Conservation (phyloP, 2,329 filamentous ascomycete species). For the Talaromyces piceae region DNA sequence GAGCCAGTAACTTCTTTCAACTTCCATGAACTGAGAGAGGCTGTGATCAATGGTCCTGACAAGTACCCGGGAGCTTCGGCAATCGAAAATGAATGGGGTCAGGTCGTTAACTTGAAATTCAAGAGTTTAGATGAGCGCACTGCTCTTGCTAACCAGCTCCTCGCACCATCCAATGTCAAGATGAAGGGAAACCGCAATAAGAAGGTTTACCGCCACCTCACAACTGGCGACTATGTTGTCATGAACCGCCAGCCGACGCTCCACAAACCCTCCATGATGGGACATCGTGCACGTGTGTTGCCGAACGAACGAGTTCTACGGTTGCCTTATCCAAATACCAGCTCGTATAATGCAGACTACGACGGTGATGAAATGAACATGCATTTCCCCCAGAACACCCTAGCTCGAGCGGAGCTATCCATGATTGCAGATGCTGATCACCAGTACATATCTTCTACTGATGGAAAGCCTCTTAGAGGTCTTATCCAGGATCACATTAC, state of each 20-base stretch:
- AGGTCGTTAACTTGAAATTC: slow-evolving; percentile 76
- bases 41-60: slow-evolving; percentile 87
- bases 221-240: slow-evolving; percentile 91
- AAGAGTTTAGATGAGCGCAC: slow-evolving; percentile 84
- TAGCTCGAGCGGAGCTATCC: slow-evolving; percentile 85
- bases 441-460: slow-evolving; percentile 90
- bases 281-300: slow-evolving; percentile 83
- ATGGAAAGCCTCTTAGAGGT: slow-evolving; percentile 87
- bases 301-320: slow-evolving; percentile 94
- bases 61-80: slow-evolving; percentile 92
- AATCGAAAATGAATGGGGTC: slow-evolving; percentile 92
- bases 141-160: slow-evolving; percentile 83
- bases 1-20: slow-evolving; percentile 97
- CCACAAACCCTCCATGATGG: slow-evolving; percentile 99
- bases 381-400: slow-evolving; percentile 97
- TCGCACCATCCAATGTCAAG: slow-evolving; percentile 71
- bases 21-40: slow-evolving; percentile 89
- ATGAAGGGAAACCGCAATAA: slow-evolving; percentile 76
- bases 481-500: slow-evolving; percentile 98
- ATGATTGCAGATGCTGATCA: slow-evolving; percentile 94
- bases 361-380: slow-evolving; percentile 99
- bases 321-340: slow-evolving; percentile 99
- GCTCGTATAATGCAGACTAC: slow-evolving; percentile 98
- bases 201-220: slow-evolving; percentile 92
- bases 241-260: slow-evolving; percentile 99